These are phyloP conservation scores for Malassezia restricta DNA, from an alignment of 1,284 basidiomycete species.

Conservation along the genomic window DNA sequence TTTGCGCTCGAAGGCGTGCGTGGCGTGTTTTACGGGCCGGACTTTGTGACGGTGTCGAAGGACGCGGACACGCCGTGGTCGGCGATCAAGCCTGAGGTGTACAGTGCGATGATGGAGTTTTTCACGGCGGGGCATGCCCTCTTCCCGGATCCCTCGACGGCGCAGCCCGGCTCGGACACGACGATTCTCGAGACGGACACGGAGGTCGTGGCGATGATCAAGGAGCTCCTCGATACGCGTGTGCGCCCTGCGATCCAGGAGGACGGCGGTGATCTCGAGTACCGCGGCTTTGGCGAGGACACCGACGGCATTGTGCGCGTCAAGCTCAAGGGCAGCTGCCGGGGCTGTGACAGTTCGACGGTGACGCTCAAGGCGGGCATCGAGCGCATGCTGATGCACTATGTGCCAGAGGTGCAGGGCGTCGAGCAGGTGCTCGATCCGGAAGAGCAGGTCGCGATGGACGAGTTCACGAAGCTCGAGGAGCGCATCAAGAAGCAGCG, in stretches of 20 bases:
- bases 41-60: conserved; percentile 94
- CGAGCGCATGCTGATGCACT: conserved; percentile 98
- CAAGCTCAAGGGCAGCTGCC: conserved; percentile 88
- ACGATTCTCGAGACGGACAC: conserved; percentile 84
- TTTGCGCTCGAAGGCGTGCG: conserved; percentile 85
- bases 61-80: conserved; percentile 74
- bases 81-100: conserved; percentile 92
- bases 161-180: conserved; percentile 82
- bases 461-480: conserved; percentile 88
- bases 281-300: conserved; percentile 58
- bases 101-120: conserved; percentile 93
- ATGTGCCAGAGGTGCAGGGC: conserved; percentile 92
- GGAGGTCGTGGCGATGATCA: conserved; percentile 98
- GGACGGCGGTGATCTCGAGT: conserved; percentile 81
- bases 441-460: conserved; percentile 74
- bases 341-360: conserved; percentile 81
- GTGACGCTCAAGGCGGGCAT: conserved; percentile 69
- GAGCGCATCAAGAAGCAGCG: conserved; percentile 52
- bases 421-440: conserved; percentile 87
- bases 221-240: conserved; percentile 86
- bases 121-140: conserved; percentile 77
- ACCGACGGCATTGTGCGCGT: conserved; percentile 55
- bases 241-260: conserved; percentile 94
- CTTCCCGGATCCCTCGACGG: conserved; percentile 54
- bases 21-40: conserved; percentile 85